These are phyloP conservation scores for Arxiozyma slooffiae DNA, from an alignment of 1,139 yeast species.

Conservation along the genomic window DNA sequence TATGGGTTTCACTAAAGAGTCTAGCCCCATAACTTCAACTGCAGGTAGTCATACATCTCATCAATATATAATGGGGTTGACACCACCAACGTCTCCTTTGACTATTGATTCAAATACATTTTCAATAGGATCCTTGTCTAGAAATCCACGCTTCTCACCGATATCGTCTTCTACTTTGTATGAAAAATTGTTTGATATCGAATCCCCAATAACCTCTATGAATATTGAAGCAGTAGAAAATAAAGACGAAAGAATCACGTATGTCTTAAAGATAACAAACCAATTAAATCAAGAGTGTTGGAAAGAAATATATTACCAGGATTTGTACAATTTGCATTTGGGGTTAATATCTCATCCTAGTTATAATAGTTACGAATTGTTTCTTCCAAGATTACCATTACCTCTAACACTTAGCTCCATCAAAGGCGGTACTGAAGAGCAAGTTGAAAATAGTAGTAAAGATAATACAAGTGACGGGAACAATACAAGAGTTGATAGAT, in stretches of 20 bases:
- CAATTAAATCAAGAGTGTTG: conserved; percentile 3
- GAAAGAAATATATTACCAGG: conserved; percentile 10
- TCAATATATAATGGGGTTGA: conserved; percentile 5
- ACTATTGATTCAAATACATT: conserved; percentile 13
- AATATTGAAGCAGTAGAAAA: conserved; percentile 6
- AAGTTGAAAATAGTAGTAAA: background rate
- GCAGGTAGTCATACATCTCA: background rate
- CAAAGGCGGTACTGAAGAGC: background rate
- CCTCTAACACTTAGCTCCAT: conserved; percentile 7
- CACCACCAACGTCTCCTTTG: conserved; percentile 19
- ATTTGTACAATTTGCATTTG: conserved; percentile 13
- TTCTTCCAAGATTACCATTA: conserved; percentile 13
- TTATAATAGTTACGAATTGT: background rate
- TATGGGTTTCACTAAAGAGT: background rate
- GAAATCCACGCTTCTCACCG: conserved; percentile 8
- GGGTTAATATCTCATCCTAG: conserved; percentile 4
- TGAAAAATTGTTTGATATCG: background rate
- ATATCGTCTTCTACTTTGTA: background rate
- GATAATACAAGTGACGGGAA: background rate
- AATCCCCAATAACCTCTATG: conserved; percentile 4
- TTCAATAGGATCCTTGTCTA: conserved; percentile 10
- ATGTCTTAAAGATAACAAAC: conserved; percentile 8
- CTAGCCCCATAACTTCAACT: background rate
- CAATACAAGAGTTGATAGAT: conserved; percentile 5
- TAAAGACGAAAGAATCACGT: conserved; percentile 9